Base-by-base conservation (phyloP, 2,329 filamentous ascomycete species). In the Aspergillus viridinutans region DNA sequence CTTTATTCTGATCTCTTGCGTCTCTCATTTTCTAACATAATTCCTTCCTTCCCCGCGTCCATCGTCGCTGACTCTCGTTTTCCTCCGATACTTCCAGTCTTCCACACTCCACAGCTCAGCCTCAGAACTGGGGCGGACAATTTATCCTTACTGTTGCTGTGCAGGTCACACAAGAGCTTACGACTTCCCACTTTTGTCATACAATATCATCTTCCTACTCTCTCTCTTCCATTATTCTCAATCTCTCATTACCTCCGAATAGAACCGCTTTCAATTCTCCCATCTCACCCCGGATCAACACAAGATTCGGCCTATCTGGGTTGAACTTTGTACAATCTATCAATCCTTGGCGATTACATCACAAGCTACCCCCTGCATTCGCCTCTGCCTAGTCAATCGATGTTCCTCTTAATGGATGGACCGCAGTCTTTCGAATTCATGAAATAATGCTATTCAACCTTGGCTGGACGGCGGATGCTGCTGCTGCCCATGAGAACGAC, bases 391-490 rank as follows among this genome's bases (percentile, higher is more conserved):
- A 52, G 54, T 62, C 63, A 53, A 63, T 63, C 63, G 53, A 63
- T 65, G 62, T 48, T 59, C 45, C 49, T 38, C 47, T 57, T 53
- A 52, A 42, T 59, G 32, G 49, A 49, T 49, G 26, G 51, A 43
- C 56, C 55, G 53, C 52, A 58, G 50, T 56, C 54, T 52, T 55
- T 49, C 56, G 47, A 53, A 58, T 56, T 50, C 56, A 53, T 56
- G 60, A 61, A 64, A 70, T 60, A 66, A 76, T 76, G 74, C 67
- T 75, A 55, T 68, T 76, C 58, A 76, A 74, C 61, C 67, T 77
- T 61, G 75, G 74, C 54, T 63, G 76, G 62, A 73, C 75, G 63
- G 75, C 75, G 62, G 72, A 77, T 65, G 74, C 73, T 59, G 75
- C 75, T 64, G 75, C 75, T 58, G 73, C 73, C 32, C 75, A 77